Conservation (phyloP, 768 basidiomycete genomes). For the Boletellus sp. region DNA sequence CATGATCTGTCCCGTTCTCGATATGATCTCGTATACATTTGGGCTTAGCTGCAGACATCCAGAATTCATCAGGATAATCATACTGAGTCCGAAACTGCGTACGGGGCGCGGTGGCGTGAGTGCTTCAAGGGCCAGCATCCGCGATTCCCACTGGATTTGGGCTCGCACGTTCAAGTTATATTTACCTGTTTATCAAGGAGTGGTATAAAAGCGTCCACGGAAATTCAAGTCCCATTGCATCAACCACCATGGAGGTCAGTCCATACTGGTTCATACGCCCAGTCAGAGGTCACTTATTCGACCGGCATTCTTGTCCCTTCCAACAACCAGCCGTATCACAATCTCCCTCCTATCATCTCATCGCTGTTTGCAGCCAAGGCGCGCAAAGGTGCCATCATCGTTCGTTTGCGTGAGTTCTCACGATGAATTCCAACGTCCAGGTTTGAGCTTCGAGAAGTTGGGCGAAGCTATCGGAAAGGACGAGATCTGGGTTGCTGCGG, state of each 20-base stretch:
- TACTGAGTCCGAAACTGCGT: constrained; percentile 2
- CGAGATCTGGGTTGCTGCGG: constrained; percentile 80
- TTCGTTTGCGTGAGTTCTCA: neutral
- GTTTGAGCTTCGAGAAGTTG: constrained; percentile 66
- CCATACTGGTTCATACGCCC: neutral
- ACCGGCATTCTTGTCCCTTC: constrained; percentile 39
- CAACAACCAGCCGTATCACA: constrained; percentile 42
- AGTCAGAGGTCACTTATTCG: neutral
- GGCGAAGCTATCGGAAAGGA: constrained; percentile 63
- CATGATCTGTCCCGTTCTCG: constrained; percentile 6
- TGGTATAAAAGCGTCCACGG: no score
- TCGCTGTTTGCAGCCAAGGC: constrained; percentile 65
- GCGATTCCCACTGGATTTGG: no score
- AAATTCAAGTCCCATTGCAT: no score
- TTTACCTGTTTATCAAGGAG: no score
- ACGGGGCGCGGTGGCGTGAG: neutral
- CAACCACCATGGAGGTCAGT: constrained; percentile 29
- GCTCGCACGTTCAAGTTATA: no score
- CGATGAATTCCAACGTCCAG: constrained; percentile 32
- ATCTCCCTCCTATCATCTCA: constrained; percentile 49
- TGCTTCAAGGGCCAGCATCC: neutral
- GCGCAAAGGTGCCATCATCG: constrained; percentile 44
- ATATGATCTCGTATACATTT: constrained; percentile 3
- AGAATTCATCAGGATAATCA: neutral
- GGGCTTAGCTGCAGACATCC: neutral